Base-by-base conservation (phyloP, 2,329 filamentous ascomycete genomes). In the Lachnellula suecica region DNA sequence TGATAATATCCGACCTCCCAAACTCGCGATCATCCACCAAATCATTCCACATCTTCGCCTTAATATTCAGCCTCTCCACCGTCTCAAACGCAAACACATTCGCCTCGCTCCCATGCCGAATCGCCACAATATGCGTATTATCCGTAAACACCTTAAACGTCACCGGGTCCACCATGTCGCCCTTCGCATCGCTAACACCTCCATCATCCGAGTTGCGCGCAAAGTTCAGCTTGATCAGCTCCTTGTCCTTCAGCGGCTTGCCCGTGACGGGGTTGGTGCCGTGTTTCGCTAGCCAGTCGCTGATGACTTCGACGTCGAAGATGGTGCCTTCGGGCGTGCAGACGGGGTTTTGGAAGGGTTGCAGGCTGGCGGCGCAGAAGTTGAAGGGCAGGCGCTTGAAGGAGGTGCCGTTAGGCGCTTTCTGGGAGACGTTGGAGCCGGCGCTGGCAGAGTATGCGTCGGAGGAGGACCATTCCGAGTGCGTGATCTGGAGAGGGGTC, bases 51-150 rank as follows among this genome's bases (percentile, higher is more conserved):
- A 95, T 88, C 80, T 97, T 97, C 45, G 91, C 81, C 75, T 97
- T 97, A 71, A 99, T 87, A 70, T 99, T 99, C 74, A 99, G 83
- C 63, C 89, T 82, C 72, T 97, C 90, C 34, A 99, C 84, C 1
- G 95, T 99, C 66, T 99, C 95, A 83, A 88, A 97, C 1, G 92
- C 86, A 68, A 97, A 99, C 4, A 96, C 94, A 71, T 99, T 99
- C 45, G 93, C 93, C 52, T 92, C 93, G 50, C 79, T 88, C 49
- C 83, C 84, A 70, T 88, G 84, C 52, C 84, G 81, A 58, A 99
- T 79, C 15, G 92, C 93, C 42, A 97, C 90, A 53, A 99, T 90
- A 71, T 97, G 94, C 4, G 94, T 97, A 71, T 97, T 97, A 70
- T 99, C 91, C 43, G 94, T 99, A 66, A 99, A 91, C 38, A 96